Evolutionary conservation across 148 eudicot genomes (phyloP), one percentile per base, ranked within the genome.

Genomic region (Cornus kousa): DNA sequence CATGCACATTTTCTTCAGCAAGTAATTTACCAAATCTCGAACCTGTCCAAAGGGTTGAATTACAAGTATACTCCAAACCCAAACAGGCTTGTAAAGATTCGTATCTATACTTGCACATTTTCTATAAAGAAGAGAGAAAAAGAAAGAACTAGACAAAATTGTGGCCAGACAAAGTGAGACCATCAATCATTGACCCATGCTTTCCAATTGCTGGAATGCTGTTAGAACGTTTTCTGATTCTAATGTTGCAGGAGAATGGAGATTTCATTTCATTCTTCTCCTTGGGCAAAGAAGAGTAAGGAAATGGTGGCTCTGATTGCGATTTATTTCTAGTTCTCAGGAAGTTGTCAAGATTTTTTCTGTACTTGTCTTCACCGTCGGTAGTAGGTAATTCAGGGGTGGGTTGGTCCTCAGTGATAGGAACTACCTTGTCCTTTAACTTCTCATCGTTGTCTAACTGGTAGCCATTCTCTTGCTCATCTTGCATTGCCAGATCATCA

Each of bases 401-500:
- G 28, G 87, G 68, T 57, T 81, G 70, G 64, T 80, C 82, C 67
- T 73, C 83, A 2, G 80, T 16, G 12, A 59, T 22, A 14, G 80
- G 76, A 19, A 78, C 19, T 35, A 64, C 31, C 40, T 72, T 80
- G 2, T 65, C 72, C 76, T 53, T 76, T 76, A 74, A 75, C 37
- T 87, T 86, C 35, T 81, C 82, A 10, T 88, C 89, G 33, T 84
- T 81, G 75, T 85, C 91, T 35, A 86, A 80, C 75, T 74, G 68
- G 79, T 90, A 91, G 69, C 94, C 93, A 70, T 80, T 73, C 28
- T 88, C 94, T 76, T 79, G 88, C 68, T 80, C 83, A 81, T 93
- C 97, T 74, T 88, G 87, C 93, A 94, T 92, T 0, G 93, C 98
- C 57, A 94, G 85, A 83, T 94, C 98, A 67, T 92, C 97, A 12